Conservation (phyloP, 2,329 filamentous ascomycete genomes). For the Zasmidium angulare region DNA sequence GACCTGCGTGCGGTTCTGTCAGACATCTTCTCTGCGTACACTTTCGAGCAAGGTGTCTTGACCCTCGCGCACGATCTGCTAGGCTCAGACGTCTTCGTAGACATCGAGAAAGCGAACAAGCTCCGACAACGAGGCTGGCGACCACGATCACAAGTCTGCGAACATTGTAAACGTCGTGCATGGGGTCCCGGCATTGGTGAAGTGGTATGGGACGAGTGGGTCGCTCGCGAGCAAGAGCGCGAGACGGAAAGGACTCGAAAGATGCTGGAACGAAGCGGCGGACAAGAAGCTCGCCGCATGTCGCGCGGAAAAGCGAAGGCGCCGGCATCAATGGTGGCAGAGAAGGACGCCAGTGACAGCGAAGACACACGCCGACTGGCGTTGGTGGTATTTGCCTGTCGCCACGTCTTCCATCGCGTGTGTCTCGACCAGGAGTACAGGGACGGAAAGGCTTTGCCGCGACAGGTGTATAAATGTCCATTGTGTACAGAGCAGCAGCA, state of each 20-base stretch:
- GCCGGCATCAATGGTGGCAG: constrained; percentile 39
- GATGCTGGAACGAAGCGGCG: constrained; percentile 37
- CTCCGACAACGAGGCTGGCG: constrained; percentile 86
- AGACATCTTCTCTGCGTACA: constrained; percentile 92
- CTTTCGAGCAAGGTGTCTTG: constrained; percentile 86
- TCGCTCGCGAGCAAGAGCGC: constrained; percentile 54
- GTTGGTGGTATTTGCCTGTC: constrained; percentile 67
- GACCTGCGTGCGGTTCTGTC: constrained; percentile 81
- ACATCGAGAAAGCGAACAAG: constrained; percentile 71
- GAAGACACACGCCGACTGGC: constrained; percentile 46
- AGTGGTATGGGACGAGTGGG: constrained; percentile 79
- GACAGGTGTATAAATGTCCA: constrained; percentile 34
- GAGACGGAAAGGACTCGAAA: constrained; percentile 46
- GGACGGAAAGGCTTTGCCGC: constrained; percentile 18
- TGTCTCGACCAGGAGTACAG: constrained; percentile 57
- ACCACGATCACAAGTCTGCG: constrained; percentile 81
- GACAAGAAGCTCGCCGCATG: constrained; percentile 36
- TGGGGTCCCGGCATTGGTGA: constrained; percentile 87
- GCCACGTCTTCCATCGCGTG: constrained; percentile 68
- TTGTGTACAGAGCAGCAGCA: constrained; percentile 28
- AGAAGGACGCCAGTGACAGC: constrained; percentile 37
- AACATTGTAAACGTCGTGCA: constrained; percentile 75
- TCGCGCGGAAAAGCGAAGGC: constrained; percentile 58
- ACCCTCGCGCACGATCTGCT: constrained; percentile 81
- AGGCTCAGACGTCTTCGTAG: constrained; percentile 83